Conservation (phyloP, 1,139 yeast genomes). For the Kodamaea derodonti region DNA sequence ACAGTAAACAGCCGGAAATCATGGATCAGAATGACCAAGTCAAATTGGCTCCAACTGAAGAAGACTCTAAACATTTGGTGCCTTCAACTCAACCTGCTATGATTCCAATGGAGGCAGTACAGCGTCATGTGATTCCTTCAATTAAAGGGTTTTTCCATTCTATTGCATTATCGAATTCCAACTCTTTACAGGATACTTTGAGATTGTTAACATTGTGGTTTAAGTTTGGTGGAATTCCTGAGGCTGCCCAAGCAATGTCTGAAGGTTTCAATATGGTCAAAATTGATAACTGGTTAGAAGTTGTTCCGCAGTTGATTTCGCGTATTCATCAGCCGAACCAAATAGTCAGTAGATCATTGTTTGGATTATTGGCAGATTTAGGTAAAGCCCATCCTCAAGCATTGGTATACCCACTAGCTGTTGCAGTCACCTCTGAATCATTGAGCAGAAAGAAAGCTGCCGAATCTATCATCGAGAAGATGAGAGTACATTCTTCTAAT, state of each 20-base stretch:
- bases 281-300: slow-evolving; percentile 93
- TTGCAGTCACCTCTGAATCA: slow-evolving; percentile 92
- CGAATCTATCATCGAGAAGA: slow-evolving; percentile 80
- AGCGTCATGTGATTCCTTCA: slow-evolving; percentile 90
- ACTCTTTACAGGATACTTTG: slow-evolving; percentile 88
- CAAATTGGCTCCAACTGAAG: slow-evolving; percentile 15
- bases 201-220: slow-evolving; percentile 92
- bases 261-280: slow-evolving; percentile 90
- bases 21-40: slow-evolving; percentile 24
- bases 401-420: slow-evolving; percentile 89
- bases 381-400: slow-evolving; percentile 98
- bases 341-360: slow-evolving; percentile 72
- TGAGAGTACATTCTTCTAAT: slow-evolving; percentile 81
- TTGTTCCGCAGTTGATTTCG: slow-evolving; percentile 91
- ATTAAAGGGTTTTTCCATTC: slow-evolving; percentile 95
- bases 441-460: slow-evolving; percentile 91
- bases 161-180: slow-evolving; percentile 79
- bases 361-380: slow-evolving; percentile 77
- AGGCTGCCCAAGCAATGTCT: slow-evolving; percentile 85
- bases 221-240: slow-evolving; percentile 88
- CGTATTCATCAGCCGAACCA: slow-evolving; percentile 95
- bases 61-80: slow-evolving; percentile 1
- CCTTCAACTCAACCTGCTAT: slow-evolving; percentile 19
- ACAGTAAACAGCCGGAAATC: slow-evolving; percentile 20
- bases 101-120: slow-evolving; percentile 58